A percentile compares a stretch with the other conserved stretches of the same genome.
Conservation (phyloP, 192 early-diverging fungal species). For the Coemansia umbellata region DNA sequence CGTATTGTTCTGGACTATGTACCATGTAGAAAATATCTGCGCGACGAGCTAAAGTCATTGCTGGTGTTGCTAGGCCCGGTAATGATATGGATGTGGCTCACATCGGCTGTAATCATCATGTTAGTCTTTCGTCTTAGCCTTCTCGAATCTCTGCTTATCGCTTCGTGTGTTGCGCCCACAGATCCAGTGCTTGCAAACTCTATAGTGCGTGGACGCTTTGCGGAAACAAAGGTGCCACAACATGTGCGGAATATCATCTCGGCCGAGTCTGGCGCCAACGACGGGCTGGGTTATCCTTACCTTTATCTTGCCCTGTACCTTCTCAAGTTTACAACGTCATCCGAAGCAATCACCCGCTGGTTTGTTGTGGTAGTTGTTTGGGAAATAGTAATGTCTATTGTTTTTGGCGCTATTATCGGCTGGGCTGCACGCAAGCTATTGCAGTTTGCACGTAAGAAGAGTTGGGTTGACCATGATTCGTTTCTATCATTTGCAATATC, state of each 20-base stretch:
- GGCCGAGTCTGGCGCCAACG: constrained; percentile 79
- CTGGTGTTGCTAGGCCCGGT: constrained; percentile 71
- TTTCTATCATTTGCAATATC: constrained; percentile 78
- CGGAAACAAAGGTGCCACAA: constrained; percentile 78
- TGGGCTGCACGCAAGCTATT: constrained; percentile 61
- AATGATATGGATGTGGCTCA: constrained; percentile 74
- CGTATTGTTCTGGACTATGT: no score
- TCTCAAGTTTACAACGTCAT: constrained; percentile 38
- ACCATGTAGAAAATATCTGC: constrained; percentile 68
- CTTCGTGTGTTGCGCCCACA: constrained; percentile 80
- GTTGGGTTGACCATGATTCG: constrained; percentile 79
- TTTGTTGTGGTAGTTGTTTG: constrained; percentile 66
- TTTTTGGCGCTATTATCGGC: constrained; percentile 70
- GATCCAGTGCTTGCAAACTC: constrained; percentile 91
- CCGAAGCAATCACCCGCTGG: constrained; percentile 64
- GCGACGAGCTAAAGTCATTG: constrained; percentile 60
- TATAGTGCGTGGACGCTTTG: constrained; percentile 85
- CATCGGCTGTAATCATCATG: constrained; percentile 65
- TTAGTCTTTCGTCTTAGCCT: constrained; percentile 46
- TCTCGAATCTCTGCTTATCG: constrained; percentile 70
- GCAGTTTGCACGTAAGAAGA: constrained; percentile 57
- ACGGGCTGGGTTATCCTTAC: constrained; percentile 77
- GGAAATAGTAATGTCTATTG: constrained; percentile 63
- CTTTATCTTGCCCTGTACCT: constrained; percentile 69
- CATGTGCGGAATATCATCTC: constrained; percentile 68